These are phyloP conservation scores for Vigna mungo DNA, from an alignment of 306 rosid genomes.

Conservation along the genomic window DNA sequence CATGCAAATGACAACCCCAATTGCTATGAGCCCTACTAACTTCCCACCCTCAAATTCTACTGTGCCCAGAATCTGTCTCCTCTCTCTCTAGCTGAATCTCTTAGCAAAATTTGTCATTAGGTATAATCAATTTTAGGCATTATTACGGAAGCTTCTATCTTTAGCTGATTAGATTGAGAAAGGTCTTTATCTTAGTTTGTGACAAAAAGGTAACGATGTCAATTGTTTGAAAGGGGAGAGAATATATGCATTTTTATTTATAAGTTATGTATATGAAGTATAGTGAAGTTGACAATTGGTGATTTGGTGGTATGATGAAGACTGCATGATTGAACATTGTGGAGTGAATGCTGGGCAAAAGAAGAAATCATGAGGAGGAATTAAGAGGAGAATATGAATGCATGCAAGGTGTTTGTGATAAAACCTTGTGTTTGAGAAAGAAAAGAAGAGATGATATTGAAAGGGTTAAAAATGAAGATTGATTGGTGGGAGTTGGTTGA, in stretches of 20 bases:
- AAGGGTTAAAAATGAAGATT: slow-evolving; percentile 35
- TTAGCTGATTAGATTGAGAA: background rate
- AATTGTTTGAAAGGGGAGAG: slow-evolving; percentile 2
- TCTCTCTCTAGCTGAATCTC: slow-evolving; percentile 24
- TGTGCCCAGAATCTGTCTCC: slow-evolving; percentile 26
- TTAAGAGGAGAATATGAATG: background rate
- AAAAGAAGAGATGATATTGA: background rate
- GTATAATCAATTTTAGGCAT: slow-evolving; percentile 34
- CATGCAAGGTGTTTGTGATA: background rate
- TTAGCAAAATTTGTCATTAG: slow-evolving; percentile 22
- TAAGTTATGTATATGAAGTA: background rate
- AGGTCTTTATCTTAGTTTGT: slow-evolving; percentile 16
- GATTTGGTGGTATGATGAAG: background rate
- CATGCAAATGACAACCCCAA: slow-evolving; percentile 34
- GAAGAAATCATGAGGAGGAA: slow-evolving; percentile 31
- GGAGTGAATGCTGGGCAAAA: slow-evolving; percentile 21
- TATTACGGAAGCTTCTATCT: slow-evolving; percentile 38
- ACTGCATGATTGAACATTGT: background rate
- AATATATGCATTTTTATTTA: background rate
- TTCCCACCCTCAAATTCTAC: slow-evolving; percentile 24
- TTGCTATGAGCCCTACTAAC: slow-evolving; percentile 41
- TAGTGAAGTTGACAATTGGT: slow-evolving; percentile 22
- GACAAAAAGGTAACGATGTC: background rate
- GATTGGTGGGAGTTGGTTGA: slow-evolving; percentile 42
- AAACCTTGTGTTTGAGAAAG: background rate